These are phyloP conservation scores for Gyrodon lividus DNA, from an alignment of 768 basidiomycete genomes.

Conservation along the genomic window DNA sequence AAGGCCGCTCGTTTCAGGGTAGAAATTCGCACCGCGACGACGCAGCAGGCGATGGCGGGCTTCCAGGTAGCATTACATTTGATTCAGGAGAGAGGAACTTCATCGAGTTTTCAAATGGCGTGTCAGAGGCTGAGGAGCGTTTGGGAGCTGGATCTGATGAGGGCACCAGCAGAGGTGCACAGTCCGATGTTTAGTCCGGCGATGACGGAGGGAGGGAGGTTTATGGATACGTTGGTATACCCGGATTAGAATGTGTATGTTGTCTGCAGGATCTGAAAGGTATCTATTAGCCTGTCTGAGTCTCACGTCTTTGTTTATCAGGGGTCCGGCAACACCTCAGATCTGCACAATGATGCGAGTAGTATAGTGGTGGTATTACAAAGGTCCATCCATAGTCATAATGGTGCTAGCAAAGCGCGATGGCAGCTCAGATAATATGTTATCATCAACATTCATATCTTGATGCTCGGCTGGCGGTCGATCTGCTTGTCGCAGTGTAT, in stretches of 20 bases:
- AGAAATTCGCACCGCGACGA: conserved; percentile 53
- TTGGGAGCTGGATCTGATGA: conserved; percentile 63
- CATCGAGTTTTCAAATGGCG: conserved; percentile 76
- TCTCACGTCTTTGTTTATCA: conserved; percentile 1
- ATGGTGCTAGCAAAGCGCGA: conserved; percentile 40
- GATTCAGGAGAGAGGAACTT: conserved; percentile 84
- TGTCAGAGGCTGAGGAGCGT: conserved; percentile 61
- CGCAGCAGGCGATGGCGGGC: conserved; percentile 42
- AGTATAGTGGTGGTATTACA: conserved; percentile 11
- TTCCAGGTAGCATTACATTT: conserved; percentile 62
- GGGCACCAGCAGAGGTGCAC: conserved; percentile 11
- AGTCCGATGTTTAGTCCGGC: conserved; percentile 30
- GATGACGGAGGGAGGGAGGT: conserved; percentile 25
- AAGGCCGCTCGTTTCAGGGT: conserved; percentile 84
- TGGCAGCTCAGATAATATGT: conserved; percentile 27
- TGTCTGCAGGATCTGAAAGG: conserved; percentile 14
- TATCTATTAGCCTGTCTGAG: not conserved
- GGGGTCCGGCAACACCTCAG: not conserved
- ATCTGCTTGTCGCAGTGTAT: conserved; percentile 24
- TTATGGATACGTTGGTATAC: conserved; percentile 36
- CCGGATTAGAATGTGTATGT: conserved; percentile 19
- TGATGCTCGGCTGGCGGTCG: conserved; percentile 12
- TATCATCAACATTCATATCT: conserved; percentile 30
- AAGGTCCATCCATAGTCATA: conserved; percentile 35
- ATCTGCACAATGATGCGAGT: conserved; percentile 1